Evolutionary conservation across 1,284 basidiomycete genomes (phyloP).

Genomic region (Trichosporon sp.): DNA sequence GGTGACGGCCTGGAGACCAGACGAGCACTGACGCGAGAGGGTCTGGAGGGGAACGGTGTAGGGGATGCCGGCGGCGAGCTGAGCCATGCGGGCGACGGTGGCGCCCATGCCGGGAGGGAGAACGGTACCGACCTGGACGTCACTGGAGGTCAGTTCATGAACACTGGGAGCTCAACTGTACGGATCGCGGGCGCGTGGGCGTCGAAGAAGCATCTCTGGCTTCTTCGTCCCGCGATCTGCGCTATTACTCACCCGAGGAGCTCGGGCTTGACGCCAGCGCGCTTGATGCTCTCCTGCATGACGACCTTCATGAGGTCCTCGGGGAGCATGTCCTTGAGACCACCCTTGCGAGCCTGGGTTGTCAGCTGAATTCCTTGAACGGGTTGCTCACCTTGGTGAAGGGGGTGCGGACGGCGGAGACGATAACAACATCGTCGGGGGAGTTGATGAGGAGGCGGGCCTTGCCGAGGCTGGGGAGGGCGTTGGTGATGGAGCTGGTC

Average conservation of each 20-base stretch:
- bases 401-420: conserved; percentile 79
- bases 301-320: conserved; percentile 85
- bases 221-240: not conserved
- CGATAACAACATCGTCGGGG: conserved; percentile 84
- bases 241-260: conserved; percentile 42
- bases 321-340: conserved; percentile 87
- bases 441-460: conserved; percentile 57
- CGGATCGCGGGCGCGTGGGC: not conserved
- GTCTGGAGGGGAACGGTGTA: conserved; percentile 75
- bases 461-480: conserved; percentile 53
- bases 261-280: conserved; percentile 43
- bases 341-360: conserved; percentile 66
- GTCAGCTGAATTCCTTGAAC: not conserved
- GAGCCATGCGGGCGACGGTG: conserved; percentile 86
- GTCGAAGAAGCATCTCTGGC: not conserved
- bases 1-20: conserved; percentile 80
- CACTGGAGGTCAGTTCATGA: conserved; percentile 58
- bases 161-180: not conserved
- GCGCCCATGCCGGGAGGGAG: conserved; percentile 89
- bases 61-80: conserved; percentile 86
- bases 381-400: conserved; percentile 69
- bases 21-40: conserved; percentile 92
- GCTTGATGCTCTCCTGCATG: conserved; percentile 62
- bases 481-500: conserved; percentile 46
- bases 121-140: conserved; percentile 88